phyloP scores from a whole-genome alignment of 768 basidiomycete genomes.

The Neoboletus subvelutipes region DNA sequence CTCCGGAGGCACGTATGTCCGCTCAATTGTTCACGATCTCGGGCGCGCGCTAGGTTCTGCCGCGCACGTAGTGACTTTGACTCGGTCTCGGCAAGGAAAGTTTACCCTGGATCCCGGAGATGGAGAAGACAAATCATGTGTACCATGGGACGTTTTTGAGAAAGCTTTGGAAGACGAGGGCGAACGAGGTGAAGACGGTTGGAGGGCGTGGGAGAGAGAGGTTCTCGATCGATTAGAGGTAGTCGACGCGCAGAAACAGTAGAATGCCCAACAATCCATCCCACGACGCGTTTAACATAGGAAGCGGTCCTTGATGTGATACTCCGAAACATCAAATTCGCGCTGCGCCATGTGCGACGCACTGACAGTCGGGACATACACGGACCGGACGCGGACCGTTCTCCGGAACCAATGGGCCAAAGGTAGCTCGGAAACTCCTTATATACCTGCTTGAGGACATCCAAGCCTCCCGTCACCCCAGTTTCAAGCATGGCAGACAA shows the following conservation, averaged over 20 bases:
- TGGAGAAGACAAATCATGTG: constrained; percentile 57
- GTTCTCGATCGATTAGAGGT: constrained; percentile 67
- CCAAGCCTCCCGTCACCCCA: background rate
- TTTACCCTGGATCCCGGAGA: constrained; percentile 57
- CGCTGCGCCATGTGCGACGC: background rate
- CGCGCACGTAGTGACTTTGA: constrained; percentile 91
- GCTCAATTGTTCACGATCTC: constrained; percentile 93
- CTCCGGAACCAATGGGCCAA: background rate
- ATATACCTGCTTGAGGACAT: constrained; percentile 9
- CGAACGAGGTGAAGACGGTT: constrained; percentile 64
- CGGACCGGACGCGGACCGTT: constrained; percentile 18
- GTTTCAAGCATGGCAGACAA: constrained; percentile 39
- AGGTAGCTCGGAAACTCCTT: background rate
- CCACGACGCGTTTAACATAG: background rate
- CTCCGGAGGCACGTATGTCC: constrained; percentile 95
- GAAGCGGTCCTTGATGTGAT: background rate
- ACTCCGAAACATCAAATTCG: background rate
- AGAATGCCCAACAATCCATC: background rate
- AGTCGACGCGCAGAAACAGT: constrained; percentile 37
- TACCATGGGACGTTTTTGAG: constrained; percentile 75
- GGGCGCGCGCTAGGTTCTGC: constrained; percentile 81
- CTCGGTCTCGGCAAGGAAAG: constrained; percentile 84
- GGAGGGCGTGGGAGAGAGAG: constrained; percentile 79
- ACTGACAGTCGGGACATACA: background rate
- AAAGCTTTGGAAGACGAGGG: constrained; percentile 53